A percentile compares a stretch with the other conserved stretches of the same genome.
These are phyloP conservation scores for Talaromyces sp. DNA, from an alignment of 2,329 filamentous ascomycete species.

Conservation along the genomic window DNA sequence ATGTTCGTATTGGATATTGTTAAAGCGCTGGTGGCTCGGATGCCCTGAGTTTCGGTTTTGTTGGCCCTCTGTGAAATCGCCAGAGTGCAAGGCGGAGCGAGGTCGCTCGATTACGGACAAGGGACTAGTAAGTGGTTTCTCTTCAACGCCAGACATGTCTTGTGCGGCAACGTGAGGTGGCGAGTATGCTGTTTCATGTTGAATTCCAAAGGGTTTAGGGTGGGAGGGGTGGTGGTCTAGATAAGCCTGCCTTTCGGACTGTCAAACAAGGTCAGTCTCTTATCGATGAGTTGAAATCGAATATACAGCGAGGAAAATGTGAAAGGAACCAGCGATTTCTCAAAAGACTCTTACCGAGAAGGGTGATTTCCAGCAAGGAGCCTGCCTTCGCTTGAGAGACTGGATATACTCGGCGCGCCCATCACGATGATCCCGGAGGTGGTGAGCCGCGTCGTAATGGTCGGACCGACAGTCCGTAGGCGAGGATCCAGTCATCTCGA, in stretches of 20 bases:
- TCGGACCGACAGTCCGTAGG: conserved; percentile 13
- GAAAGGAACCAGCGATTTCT: background rate
- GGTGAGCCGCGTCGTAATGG: conserved; percentile 15
- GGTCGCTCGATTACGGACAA: conserved; percentile 71
- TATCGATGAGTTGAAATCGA: background rate
- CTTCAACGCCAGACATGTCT: conserved; percentile 21
- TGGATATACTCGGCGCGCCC: conserved; percentile 75
- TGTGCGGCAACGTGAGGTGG: conserved; percentile 14
- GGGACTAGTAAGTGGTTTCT: conserved; percentile 45
- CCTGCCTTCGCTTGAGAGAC: conserved; percentile 72
- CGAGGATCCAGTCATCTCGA: conserved; percentile 13
- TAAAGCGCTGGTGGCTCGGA: conserved; percentile 13
- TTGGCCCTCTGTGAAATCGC: conserved; percentile 53
- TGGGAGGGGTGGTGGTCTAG: conserved; percentile 33
- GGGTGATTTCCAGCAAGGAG: conserved; percentile 66
- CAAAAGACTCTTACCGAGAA: conserved; percentile 45
- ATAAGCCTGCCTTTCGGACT: conserved; percentile 36
- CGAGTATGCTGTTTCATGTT: conserved; percentile 1
- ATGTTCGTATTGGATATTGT: conserved; percentile 10
- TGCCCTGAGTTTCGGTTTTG: conserved; percentile 20
- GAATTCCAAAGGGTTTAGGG: conserved; percentile 23
- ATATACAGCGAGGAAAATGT: background rate
- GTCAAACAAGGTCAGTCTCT: background rate
- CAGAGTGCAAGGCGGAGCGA: conserved; percentile 63
- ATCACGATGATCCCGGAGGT: conserved; percentile 28